Base-by-base conservation (phyloP, 306 rosid genomes). In the Benincasa hispida region DNA sequence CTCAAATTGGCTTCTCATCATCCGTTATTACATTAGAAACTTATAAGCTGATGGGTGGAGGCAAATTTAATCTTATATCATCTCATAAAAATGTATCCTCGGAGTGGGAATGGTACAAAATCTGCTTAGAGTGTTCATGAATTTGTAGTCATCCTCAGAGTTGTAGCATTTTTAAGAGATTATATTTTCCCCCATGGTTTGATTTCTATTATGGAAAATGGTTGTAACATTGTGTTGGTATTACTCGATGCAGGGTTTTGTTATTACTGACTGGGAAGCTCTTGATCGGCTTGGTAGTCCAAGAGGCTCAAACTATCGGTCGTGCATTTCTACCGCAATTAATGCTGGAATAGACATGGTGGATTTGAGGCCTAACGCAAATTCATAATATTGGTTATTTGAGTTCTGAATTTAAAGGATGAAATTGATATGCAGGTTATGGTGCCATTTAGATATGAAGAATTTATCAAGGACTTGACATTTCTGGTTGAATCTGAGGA, bases 321-420 rank as follows among this genome's bases (percentile, higher is more conserved):
- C 72, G 62, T 87, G 92, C 87, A 81, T 93, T 80, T 86, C 85
- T 22, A 54, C 90, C 35, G 84, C 88, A 10, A 10, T 93, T 79
- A 91, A 88, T 85, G 91, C 97, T 15, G 94, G 97, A 85, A 86
- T 93, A 73, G 96, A 93, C 86, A 88, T 91, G 98, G 97, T 93
- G 84, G 58, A 68, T 53, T 74, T 79, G 9, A 13, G 53, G 65
- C 18, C 34, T 39, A 21, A 78, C 76, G 42, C 42, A 69, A 68
- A 51, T 63, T 77, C 10, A 19, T 75, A 75, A 32, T 34, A 76
- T 34, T 41, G 66, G 41, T 30, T 76, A 2, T 50, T 37, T 59
- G 59, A 53, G 14, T 77, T 63, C 42, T 62, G 11, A 12, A 10
- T 48, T 61, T 42, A 27, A 37, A 34, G 50, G 48, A 56, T 19